Base-by-base conservation (phyloP, 352 stramenopile species). In the Phytophthora europaea region DNA sequence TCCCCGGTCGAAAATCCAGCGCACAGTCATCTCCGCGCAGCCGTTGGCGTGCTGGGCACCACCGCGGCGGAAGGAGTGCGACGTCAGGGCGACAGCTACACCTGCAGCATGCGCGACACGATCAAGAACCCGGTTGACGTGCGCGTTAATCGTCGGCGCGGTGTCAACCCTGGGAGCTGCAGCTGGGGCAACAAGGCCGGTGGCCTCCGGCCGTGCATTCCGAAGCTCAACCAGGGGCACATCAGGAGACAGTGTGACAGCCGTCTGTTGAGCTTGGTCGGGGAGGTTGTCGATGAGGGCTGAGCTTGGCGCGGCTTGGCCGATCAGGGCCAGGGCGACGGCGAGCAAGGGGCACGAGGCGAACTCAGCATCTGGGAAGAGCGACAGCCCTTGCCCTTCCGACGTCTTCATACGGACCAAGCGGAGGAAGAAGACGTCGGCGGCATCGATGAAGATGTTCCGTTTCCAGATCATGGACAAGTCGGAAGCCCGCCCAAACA, bases 1-100 rank as follows among this genome's bases (percentile, higher is more conserved):
- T 6, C 54, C 31, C 12, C 34, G 18, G 20, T 61, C 55, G 34
- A 52, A 61, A 10, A 51, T 61, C 55, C 55, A 61, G 22, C 55
- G 34, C n/a, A 1, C 33, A 6, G 34, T 61, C 34, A 61, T 20
- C 4, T 34, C 4, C 7, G 33, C 9, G 20, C 34, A 36, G 10
- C n/a, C n/a, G 20, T 50, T 61, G 15, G 34, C 55, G 23, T 38
- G 55, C 12, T 61, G 34, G n/a, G n/a, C 55, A 16, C 34, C 34
- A 16, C 34, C 10, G 34, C 33, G 16, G 9, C 53, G 18, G 10
- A 60, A 60, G 7, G 33, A 60, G 18, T 61, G 55, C 9, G 55
- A 61, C 6, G 57, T 54, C 6, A 64, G 57, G 0, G 38, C 6
- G 10, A 13, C 40, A 12, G 4, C 10, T 0, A 64, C 57, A 7